Conservation (phyloP, 768 basidiomycete genomes). For the Serendipita vermifera region DNA sequence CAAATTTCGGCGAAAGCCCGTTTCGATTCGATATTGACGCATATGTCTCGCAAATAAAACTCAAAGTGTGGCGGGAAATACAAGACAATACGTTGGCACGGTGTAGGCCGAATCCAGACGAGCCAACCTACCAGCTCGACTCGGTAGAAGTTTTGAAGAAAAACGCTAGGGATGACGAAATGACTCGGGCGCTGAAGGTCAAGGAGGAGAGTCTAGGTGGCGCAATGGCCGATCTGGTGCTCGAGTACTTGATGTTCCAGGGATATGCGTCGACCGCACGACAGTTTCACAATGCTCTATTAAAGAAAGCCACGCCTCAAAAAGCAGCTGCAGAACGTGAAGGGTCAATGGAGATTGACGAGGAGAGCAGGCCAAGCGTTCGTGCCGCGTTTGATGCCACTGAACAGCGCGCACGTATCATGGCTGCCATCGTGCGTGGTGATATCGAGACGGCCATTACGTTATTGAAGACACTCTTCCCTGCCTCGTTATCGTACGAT, state of each 20-base stretch:
- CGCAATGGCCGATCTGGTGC: constrained; percentile 58
- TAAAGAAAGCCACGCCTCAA: constrained; percentile 8
- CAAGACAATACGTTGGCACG: constrained; percentile 23
- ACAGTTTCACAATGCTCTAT: constrained; percentile 45
- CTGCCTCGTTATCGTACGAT: constrained; percentile 51
- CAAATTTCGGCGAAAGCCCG: constrained; percentile 77
- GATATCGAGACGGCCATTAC: constrained; percentile 57
- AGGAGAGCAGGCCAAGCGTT: background rate
- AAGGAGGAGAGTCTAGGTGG: constrained; percentile 42
- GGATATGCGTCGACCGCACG: constrained; percentile 64
- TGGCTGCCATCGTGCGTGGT: constrained; percentile 53
- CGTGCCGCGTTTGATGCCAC: constrained; percentile 33
- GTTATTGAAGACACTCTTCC: constrained; percentile 43
- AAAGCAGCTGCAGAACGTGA: background rate
- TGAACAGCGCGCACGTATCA: constrained; percentile 54
- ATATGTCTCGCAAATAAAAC: constrained; percentile 60
- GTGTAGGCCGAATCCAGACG: background rate
- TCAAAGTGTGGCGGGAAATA: constrained; percentile 53
- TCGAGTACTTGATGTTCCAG: constrained; percentile 72
- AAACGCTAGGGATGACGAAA: background rate
- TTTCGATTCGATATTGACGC: constrained; percentile 88
- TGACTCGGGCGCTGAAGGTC: constrained; percentile 19
- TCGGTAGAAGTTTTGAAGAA: background rate
- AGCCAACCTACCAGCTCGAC: background rate
- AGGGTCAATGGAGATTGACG: constrained; percentile 9